phyloP scores from a whole-genome alignment of 768 basidiomycete species.

The Naganishia antarctica region DNA sequence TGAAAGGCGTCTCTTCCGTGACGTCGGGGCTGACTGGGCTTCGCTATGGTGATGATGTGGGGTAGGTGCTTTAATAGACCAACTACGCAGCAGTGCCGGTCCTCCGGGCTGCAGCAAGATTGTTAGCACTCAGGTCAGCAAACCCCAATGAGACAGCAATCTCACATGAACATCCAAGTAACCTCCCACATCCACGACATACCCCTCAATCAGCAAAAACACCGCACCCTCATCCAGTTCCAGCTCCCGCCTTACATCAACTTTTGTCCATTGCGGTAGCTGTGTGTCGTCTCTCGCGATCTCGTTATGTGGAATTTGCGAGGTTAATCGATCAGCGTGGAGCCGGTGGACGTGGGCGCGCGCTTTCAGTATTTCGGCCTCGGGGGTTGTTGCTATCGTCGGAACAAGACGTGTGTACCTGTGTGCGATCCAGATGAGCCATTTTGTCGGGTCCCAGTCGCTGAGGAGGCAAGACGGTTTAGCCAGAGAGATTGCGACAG shows the following conservation, averaged over 20 bases:
- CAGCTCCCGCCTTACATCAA: conserved; percentile 31
- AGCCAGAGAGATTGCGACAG: too few relatives aligned
- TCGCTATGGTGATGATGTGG: neutral
- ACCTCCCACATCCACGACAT: conserved; percentile 59
- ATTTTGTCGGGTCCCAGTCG: conserved; percentile 79
- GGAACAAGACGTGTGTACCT: conserved; percentile 44
- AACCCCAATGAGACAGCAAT: conserved; percentile 13
- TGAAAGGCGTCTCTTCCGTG: neutral
- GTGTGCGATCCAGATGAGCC: conserved; percentile 62
- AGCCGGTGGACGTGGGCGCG: conserved; percentile 39
- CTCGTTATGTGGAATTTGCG: conserved; percentile 30
- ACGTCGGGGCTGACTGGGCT: neutral
- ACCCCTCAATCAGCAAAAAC: conserved; percentile 60
- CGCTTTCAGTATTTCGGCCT: conserved; percentile 41
- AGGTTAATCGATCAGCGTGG: conserved; percentile 38
- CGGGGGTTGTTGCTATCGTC: conserved; percentile 40
- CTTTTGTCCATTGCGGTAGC: conserved; percentile 38
- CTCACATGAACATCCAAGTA: conserved; percentile 68
- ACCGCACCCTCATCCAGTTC: conserved; percentile 37
- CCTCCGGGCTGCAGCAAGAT: conserved; percentile 9
- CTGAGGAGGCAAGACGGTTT: conserved; percentile 34
- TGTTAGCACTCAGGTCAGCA: neutral
- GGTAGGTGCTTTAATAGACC: conserved; percentile 14
- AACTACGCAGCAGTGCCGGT: conserved; percentile 2
- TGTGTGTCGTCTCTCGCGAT: conserved; percentile 29